Evolutionary conservation across 352 stramenopile genomes (phyloP), one percentile per base, ranked within the genome.

Genomic region (Elongisporangium prolatum): DNA sequence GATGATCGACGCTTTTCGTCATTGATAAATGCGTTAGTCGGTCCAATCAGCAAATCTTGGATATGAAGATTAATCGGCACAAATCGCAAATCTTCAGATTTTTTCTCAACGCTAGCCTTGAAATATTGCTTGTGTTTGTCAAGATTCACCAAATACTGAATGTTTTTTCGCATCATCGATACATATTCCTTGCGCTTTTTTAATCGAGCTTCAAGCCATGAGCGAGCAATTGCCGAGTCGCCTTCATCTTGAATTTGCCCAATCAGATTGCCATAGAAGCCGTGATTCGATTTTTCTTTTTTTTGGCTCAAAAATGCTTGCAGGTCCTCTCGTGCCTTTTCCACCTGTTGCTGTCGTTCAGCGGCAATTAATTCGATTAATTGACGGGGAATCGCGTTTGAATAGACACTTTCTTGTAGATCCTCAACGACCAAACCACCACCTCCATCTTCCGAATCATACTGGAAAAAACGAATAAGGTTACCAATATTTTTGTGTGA

Each of bases 81-180:
- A 47, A 95, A 95, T 1, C 84, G 84, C 60, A 95, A 62, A 20
- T 91, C 84, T 0, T 74, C 60, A 16, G 78, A 89, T 54, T 94
- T 94, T 54, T 93, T 95, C 60, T 93, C 86, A 16, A 93, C 81
- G 55, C 84, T 94, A 4, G 86, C 83, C 64, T 95, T 95, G 71
- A 95, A 95, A 48, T 94, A 93, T 52, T 86, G 77, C 54, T 93
- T 93, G 76, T 95, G 79, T 57, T 94, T 94, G 68, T 94, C 84
- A 18, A 84, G 84, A 48, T 92, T 90, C 25, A 95, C 84, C 22
- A 93, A 54, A 40, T 89, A 91, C 59, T 95, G 86, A 34, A 93
- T 89, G 50, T 93, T 93, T 63, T 91, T 85, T 2, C 83, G 80
- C 5, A 94, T 60, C 64, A 89, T 72, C 7, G 80, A 58, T n/a